Evolutionary conservation across 192 early-diverging fungal genomes (phyloP).

Genomic region (Entomortierella beljakovae): DNA sequence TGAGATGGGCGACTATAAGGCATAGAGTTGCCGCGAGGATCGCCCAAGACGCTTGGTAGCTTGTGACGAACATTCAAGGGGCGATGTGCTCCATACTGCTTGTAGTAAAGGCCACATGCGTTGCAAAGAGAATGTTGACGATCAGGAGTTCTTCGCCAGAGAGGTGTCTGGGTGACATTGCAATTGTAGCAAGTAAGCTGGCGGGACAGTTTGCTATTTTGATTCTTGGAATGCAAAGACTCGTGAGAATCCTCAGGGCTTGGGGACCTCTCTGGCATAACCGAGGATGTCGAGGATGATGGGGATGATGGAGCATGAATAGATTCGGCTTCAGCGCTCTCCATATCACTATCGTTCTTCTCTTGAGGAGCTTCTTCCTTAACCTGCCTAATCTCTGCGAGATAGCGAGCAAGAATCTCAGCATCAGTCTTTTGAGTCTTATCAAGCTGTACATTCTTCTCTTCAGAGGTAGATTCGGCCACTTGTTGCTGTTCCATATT

Average conservation of each 20-base stretch:
- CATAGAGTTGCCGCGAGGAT: conserved; percentile 23
- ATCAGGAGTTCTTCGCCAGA: conserved; percentile 85
- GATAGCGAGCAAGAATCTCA: conserved; percentile 44
- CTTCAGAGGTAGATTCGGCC: neutral
- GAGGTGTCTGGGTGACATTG: conserved; percentile 77
- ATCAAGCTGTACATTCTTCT: conserved; percentile 13
- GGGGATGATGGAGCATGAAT: conserved; percentile 21
- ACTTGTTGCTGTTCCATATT: conserved; percentile 10
- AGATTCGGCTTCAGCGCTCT: conserved; percentile 12
- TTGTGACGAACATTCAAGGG: conserved; percentile 67
- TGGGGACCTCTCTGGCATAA: conserved; percentile 26
- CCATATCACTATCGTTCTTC: conserved; percentile 5
- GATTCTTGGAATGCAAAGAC: neutral
- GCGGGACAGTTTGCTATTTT: conserved; percentile 50
- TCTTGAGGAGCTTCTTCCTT: conserved; percentile 21
- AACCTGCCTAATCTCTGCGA: conserved; percentile 30
- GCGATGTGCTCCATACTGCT: conserved; percentile 69
- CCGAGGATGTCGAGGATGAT: conserved; percentile 27
- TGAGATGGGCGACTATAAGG: conserved; percentile 32
- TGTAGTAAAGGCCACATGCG: conserved; percentile 79
- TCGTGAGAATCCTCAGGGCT: conserved; percentile 18
- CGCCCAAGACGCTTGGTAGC: conserved; percentile 37
- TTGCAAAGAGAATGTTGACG: conserved; percentile 83
- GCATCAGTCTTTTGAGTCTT: conserved; percentile 38
- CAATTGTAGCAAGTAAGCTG: conserved; percentile 79